Conservation (phyloP, 2,329 filamentous ascomycete species). For the Alternaria panax region DNA sequence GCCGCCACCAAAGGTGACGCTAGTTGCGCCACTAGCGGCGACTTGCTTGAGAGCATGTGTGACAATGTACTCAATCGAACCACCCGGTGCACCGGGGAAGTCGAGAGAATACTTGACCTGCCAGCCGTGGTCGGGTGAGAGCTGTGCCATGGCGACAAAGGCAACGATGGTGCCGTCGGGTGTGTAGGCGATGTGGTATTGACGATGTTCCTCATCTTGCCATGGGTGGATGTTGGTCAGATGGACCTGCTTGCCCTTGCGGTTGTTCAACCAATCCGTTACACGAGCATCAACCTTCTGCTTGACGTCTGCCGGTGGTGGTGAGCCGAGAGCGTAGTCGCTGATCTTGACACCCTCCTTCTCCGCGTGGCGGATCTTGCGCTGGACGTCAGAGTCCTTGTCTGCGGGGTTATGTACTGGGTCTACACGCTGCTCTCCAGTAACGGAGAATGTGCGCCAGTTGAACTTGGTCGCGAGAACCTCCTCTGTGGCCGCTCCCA, state of each 20-base stretch:
- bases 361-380: constrained; percentile 82
- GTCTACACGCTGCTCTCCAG: constrained; percentile 86
- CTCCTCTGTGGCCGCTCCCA: constrained; percentile 79
- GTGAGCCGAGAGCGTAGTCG: constrained; percentile 71
- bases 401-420: constrained; percentile 71
- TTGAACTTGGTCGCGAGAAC: constrained; percentile 80
- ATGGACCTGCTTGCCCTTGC: constrained; percentile 87
- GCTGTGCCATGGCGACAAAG: constrained; percentile 82
- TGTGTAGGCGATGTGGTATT: constrained; percentile 83
- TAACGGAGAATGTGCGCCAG: constrained; percentile 89
- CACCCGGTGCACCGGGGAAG: constrained; percentile 85
- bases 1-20: constrained; percentile 87
- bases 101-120: constrained; percentile 97
- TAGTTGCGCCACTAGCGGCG: constrained; percentile 65
- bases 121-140: constrained; percentile 83
- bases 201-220: constrained; percentile 81
- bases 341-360: constrained; percentile 83
- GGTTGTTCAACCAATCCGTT: constrained; percentile 77
- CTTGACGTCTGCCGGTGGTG: constrained; percentile 71
- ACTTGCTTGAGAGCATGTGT: constrained; percentile 72
- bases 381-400: constrained; percentile 70
- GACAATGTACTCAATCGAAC: constrained; percentile 85
- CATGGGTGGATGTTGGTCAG: constrained; percentile 89
- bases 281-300: constrained; percentile 75
- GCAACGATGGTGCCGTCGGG: constrained; percentile 74